Conservation (phyloP, 2,329 filamentous ascomycete species). For the Calonectria fujianensis region DNA sequence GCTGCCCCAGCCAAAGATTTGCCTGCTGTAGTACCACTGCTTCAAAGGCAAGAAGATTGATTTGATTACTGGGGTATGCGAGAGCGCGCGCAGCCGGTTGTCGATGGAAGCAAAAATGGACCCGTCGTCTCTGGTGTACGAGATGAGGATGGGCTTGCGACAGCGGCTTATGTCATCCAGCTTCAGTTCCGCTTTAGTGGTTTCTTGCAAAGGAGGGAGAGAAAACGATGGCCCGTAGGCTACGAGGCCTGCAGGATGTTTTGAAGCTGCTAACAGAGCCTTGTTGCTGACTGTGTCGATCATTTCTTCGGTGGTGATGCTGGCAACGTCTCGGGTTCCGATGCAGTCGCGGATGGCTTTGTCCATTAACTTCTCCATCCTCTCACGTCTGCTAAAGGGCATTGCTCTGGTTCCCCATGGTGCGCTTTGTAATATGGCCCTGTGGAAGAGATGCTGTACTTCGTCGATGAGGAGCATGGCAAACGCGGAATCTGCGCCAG, state of each 20-base stretch:
- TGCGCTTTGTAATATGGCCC: background rate
- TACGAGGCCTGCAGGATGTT: background rate
- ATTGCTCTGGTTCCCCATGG: background rate
- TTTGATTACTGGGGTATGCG: background rate
- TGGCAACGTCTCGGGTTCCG: background rate
- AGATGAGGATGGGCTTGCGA: constrained; percentile 2
- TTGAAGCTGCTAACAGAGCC: background rate
- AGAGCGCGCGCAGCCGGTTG: background rate
- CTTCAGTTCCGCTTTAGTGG: background rate
- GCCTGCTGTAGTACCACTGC: background rate
- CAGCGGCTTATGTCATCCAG: background rate
- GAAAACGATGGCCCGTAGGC: background rate
- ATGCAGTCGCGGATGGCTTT: background rate
- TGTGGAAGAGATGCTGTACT: background rate
- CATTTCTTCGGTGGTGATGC: background rate
- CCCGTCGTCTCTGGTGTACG: background rate
- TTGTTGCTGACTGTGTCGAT: background rate
- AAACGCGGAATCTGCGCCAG: background rate
- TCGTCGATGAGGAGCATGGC: background rate
- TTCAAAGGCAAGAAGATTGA: background rate
- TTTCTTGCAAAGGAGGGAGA: background rate
- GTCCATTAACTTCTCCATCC: background rate
- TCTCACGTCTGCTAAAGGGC: background rate
- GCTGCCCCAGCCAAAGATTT: constrained; percentile 2
- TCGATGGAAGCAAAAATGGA: background rate